Conservation (phyloP, 495 filamentous ascomycete genomes). For the Copromyces sp. region DNA sequence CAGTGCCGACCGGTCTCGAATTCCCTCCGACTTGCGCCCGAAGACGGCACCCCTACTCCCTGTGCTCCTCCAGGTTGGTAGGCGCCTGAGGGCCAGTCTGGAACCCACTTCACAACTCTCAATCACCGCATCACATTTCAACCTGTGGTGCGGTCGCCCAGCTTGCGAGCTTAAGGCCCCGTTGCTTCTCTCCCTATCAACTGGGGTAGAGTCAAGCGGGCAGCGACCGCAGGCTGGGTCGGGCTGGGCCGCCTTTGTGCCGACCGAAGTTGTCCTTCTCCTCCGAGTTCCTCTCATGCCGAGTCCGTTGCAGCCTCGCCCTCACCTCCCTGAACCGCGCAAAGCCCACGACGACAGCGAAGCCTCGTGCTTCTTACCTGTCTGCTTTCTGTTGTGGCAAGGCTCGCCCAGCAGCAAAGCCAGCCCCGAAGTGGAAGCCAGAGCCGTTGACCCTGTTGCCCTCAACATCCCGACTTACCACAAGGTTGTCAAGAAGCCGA, state of each 20-base stretch:
- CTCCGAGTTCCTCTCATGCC: not conserved
- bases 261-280: not conserved
- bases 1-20: not conserved
- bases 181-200: not conserved
- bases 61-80: not conserved
- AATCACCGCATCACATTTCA: not conserved
- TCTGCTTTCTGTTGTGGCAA: slow-evolving; percentile 26
- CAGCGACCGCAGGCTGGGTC: not conserved
- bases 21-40: not conserved
- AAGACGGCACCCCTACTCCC: not conserved
- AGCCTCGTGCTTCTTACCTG: slow-evolving; percentile 10
- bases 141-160: not conserved
- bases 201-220: not conserved
- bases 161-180: not conserved
- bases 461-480: too few species aligned
- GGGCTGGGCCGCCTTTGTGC: not conserved
- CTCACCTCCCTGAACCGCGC: not conserved
- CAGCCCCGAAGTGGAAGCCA: slow-evolving; percentile 12
- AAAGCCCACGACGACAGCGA: slow-evolving; percentile 8
- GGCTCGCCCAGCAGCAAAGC: slow-evolving; percentile 20
- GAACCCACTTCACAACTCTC: not conserved
- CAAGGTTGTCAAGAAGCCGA: too few species aligned
- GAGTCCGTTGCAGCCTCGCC: not conserved
- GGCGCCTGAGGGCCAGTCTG: not conserved
- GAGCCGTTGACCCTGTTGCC: slow-evolving; percentile 3